Percentiles rank a stretch among this genome's conserved stretches.
phyloP scores from a whole-genome alignment of 129 eudicot genomes.

The Ambrosia artemisiifolia region DNA sequence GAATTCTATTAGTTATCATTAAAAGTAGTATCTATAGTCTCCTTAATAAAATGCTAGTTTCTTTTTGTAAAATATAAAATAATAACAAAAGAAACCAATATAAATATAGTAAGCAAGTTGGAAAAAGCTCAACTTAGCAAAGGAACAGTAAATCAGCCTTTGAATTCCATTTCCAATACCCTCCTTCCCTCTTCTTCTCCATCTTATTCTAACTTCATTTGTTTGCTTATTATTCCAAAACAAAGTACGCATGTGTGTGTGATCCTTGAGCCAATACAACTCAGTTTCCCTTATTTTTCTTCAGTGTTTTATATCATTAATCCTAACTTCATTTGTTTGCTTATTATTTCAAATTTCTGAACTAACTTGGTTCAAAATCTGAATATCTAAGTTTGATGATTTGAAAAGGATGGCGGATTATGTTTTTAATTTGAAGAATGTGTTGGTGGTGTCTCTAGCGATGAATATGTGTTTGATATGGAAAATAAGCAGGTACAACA shows the following conservation, averaged over 20 bases:
- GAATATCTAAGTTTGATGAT: neutral
- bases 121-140: neutral
- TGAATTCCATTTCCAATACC: neutral
- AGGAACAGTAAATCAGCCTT: neutral
- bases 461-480: constrained; percentile 52
- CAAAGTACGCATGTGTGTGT: neutral
- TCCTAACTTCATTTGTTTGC: neutral
- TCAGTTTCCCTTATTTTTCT: neutral
- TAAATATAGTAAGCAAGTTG: neutral
- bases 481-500: constrained; percentile 16
- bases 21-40: too few species aligned
- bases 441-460: constrained; percentile 53
- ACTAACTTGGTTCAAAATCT: neutral
- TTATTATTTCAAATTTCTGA: neutral
- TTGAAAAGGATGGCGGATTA: constrained; percentile 25
- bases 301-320: neutral
- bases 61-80: too few species aligned
- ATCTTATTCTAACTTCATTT: neutral
- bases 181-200: neutral
- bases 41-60: too few species aligned
- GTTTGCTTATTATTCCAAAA: neutral
- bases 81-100: too few species aligned
- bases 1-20: too few species aligned
- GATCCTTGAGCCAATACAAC: neutral
- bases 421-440: constrained; percentile 32